Base-by-base conservation (phyloP, 2,329 filamentous ascomycete species). In the Coniella vitis region DNA sequence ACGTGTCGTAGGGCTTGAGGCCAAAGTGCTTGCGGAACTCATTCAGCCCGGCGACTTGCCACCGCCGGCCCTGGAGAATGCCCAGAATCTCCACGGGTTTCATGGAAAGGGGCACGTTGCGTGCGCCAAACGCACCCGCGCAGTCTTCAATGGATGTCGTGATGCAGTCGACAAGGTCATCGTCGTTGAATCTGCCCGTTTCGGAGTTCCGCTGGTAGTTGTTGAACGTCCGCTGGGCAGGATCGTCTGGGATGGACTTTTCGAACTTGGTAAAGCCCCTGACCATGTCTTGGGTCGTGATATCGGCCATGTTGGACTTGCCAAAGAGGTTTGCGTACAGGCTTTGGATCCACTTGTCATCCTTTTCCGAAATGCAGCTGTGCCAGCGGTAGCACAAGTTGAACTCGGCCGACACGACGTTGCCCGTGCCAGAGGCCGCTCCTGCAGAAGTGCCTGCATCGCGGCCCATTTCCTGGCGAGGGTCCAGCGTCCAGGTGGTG, bases 311-410 rank as follows among this genome's bases (percentile, higher is more conserved):
- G 25, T 29, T 29, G 49, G 81, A 67, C 64, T 82, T 81, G 42
- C 76, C 75, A 55, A 89, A 81, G 1, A 87, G 64, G 37, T 78
- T 67, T 1, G 69, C 64, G 60, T 86, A 89, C 53, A 87, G 75
- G 12, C 83, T 72, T 57, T 89, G 76, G 19, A 88, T 85, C 87
- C 88, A 94, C 56, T 82, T 74, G 60, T 93, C 88, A 58, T 95
- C 89, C 54, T 79, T 81, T 50, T 81, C 77, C 1, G 70, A 79
- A 57, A 93, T 86, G 57, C 84, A 83, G 3, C 87, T 88, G 69
- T 94, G 88, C 87, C 88, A 94, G 55, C 88, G 77, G 64, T 95
- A 94, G 56, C 86, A 85, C 9, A 95, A 74, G 61, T 93, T 94
- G 73, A 95, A 95, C 68, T 95, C 89, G 3, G 86, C 87, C 0